Evolutionary conservation across 164 flowering plant genomes (phyloP).

Genomic region (Cinnamomum micranthum): DNA sequence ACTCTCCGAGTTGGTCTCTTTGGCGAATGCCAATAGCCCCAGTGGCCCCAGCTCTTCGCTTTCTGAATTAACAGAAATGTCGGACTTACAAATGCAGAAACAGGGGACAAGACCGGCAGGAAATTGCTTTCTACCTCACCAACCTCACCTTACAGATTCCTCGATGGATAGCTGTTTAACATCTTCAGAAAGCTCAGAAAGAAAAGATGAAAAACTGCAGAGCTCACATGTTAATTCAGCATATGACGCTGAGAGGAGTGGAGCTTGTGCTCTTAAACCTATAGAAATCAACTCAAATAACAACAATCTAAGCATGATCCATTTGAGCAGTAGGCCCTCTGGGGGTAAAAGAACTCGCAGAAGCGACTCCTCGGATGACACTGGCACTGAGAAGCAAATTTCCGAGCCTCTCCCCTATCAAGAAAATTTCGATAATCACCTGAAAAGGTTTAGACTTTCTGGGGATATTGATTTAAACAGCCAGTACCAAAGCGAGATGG

Average conservation of each 20-base stretch:
- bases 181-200: conserved; percentile 41
- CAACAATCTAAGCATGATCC: conserved; percentile 5
- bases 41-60: conserved; percentile 44
- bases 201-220: conserved; percentile 34
- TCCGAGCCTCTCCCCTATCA: conserved; percentile 20
- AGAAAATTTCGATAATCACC: conserved; percentile 14
- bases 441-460: conserved; percentile 23
- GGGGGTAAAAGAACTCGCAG: conserved; percentile 42
- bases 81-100: conserved; percentile 19
- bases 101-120: conserved; percentile 20
- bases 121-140: conserved; percentile 2
- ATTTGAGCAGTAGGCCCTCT: conserved; percentile 10
- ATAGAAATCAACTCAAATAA: conserved; percentile 25
- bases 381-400: conserved; percentile 34
- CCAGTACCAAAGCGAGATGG: conserved; percentile 36
- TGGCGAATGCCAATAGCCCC: conserved; percentile 41
- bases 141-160: conserved; percentile 30
- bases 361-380: conserved; percentile 31
- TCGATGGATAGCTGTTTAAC: conserved; percentile 53
- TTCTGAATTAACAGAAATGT: conserved; percentile 56
- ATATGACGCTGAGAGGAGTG: conserved; percentile 5
- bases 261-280: conserved; percentile 20
- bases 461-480: conserved; percentile 53
- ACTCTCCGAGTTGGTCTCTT: conserved; percentile 54
- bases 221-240: conserved; percentile 16